These are phyloP conservation scores for Diaporthe sp. DNA, from an alignment of 2,329 filamentous ascomycete genomes.

Conservation along the genomic window DNA sequence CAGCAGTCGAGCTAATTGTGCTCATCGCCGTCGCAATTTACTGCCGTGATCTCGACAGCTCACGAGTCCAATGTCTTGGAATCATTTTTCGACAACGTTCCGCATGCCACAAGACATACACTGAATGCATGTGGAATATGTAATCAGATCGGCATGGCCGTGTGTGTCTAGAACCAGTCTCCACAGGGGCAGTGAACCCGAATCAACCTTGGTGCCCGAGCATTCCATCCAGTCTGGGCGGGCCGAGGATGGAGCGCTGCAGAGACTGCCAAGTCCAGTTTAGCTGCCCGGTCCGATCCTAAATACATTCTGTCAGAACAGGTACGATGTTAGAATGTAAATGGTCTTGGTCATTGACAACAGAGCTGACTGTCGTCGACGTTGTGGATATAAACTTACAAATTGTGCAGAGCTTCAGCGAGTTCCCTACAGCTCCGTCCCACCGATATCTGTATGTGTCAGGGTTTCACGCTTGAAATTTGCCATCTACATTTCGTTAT, in stretches of 20 bases:
- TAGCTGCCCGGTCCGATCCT: neutral
- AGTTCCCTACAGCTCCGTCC: neutral
- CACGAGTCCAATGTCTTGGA: neutral
- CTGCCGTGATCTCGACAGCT: neutral
- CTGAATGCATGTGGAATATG: neutral
- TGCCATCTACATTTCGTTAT: too few relatives aligned
- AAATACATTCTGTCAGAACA: neutral
- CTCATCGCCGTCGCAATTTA: neutral
- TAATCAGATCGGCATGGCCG: neutral
- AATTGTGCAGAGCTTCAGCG: neutral
- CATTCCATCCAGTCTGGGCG: neutral
- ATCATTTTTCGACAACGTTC: too few relatives aligned
- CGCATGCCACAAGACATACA: neutral
- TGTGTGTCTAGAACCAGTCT: constrained; percentile 3
- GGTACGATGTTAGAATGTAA: too few relatives aligned
- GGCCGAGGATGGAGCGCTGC: neutral
- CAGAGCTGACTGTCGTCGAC: too few relatives aligned
- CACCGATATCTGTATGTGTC: neutral
- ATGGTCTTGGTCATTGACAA: neutral
- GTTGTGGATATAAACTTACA: neutral
- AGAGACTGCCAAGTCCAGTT: neutral
- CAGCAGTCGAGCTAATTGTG: neutral
- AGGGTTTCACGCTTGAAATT: neutral
- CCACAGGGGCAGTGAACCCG: neutral
- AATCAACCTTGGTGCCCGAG: neutral